Conservation (phyloP, 176 grass and related monocot species). For the Lolium rigidum region DNA sequence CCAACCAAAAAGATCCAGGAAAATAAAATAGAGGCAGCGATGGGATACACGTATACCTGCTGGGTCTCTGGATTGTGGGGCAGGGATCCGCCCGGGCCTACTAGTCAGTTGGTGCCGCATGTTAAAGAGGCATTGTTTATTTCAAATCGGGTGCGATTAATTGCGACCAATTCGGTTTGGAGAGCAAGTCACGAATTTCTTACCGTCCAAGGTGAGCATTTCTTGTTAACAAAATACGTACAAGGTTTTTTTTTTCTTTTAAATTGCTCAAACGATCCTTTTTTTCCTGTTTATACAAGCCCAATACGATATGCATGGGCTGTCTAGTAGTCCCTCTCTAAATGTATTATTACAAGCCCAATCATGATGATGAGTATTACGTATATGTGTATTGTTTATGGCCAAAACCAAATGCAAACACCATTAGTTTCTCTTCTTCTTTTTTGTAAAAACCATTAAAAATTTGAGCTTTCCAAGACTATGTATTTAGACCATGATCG, state of each 20-base stretch:
- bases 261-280: not conserved
- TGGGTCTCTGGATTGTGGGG: constrained; percentile 5
- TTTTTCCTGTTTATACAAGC: not conserved
- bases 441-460: too few species aligned
- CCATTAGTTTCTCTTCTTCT: too few species aligned
- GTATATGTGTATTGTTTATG: too few species aligned
- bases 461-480: too few species aligned
- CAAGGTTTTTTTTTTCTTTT: too few species aligned
- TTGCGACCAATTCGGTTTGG: not conserved
- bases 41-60: not conserved
- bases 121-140: too few species aligned
- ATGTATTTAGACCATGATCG: too few species aligned
- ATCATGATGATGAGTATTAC: too few species aligned
- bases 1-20: not conserved
- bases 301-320: not conserved
- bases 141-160: not conserved
- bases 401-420: too few species aligned
- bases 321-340: not conserved
- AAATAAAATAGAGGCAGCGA: not conserved
- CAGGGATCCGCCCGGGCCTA: not conserved
- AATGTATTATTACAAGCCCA: too few species aligned
- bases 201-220: not conserved
- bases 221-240: not conserved
- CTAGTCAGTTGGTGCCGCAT: not conserved
- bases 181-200: constrained; percentile 12